Percentiles rank a stretch among this genome's conserved stretches.
phyloP scores from a whole-genome alignment of 768 basidiomycete species.

The Suillus fuscotomentosus region DNA sequence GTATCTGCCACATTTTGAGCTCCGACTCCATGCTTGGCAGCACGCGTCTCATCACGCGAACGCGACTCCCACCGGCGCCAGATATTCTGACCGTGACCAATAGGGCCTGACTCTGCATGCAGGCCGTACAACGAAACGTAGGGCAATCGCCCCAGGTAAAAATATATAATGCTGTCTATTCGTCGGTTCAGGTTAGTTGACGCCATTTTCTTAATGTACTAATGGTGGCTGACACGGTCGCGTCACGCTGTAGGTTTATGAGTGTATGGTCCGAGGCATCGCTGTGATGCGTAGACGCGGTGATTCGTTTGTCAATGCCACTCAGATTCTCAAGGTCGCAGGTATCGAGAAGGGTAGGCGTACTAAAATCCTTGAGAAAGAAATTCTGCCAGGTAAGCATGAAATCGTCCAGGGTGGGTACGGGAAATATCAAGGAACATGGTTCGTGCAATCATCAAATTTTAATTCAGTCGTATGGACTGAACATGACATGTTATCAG shows the following conservation, averaged over 20 bases:
- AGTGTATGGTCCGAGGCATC: slow-evolving; percentile 97
- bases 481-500: slow-evolving; percentile 39
- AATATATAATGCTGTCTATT: slow-evolving; percentile 93
- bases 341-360: slow-evolving; percentile 96
- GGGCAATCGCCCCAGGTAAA: slow-evolving; percentile 59
- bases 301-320: slow-evolving; percentile 97
- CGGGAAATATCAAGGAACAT: slow-evolving; percentile 99
- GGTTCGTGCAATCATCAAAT: slow-evolving; percentile 50
- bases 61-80: slow-evolving; percentile 16
- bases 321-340: slow-evolving; percentile 98
- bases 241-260: slow-evolving; percentile 69
- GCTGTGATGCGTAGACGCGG: slow-evolving; percentile 96
- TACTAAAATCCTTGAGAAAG: slow-evolving; percentile 96
- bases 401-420: slow-evolving; percentile 99
- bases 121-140: slow-evolving; percentile 25
- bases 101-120: slow-evolving; percentile 21
- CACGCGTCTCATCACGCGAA: slow-evolving; percentile 26
- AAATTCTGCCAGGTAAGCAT: slow-evolving; percentile 91
- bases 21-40: slow-evolving; percentile 28
- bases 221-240: slow-evolving; percentile 13
- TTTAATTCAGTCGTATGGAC: slow-evolving; percentile 1
- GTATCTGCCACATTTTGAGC: slow-evolving; percentile 24
- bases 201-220: not conserved
- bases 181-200: slow-evolving; percentile 72
- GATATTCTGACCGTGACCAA: slow-evolving; percentile 23